phyloP scores from a whole-genome alignment of 129 eudicot genomes.

The Helichrysum umbraculigerum region DNA sequence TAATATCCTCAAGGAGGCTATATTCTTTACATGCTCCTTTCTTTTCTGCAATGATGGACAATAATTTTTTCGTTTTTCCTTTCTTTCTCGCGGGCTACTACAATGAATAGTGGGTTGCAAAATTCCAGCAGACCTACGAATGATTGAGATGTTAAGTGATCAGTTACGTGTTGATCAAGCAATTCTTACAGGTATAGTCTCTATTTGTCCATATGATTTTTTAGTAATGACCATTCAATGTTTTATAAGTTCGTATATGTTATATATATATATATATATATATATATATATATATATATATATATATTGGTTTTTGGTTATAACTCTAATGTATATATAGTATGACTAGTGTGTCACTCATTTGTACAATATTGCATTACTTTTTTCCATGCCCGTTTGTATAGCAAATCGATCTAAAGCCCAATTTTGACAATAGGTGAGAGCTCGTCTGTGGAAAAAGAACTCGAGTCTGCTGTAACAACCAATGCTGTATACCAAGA shows the following conservation, averaged over 20 bases:
- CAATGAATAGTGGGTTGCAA: constrained; percentile 79
- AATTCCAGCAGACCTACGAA: constrained; percentile 96
- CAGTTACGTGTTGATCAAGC: constrained; percentile 97
- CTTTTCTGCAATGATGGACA: constrained; percentile 6
- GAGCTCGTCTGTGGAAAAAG: constrained; percentile 96
- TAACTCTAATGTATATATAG: constrained; percentile 4
- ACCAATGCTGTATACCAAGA: constrained; percentile 95
- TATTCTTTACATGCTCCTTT: background rate
- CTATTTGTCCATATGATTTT: background rate
- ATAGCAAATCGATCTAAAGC: background rate
- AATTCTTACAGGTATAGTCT: constrained; percentile 85
- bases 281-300: constrained; percentile 1
- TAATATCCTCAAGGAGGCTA: constrained; percentile 1
- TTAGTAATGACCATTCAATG: constrained; percentile 4
- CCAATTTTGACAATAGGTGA: constrained; percentile 57
- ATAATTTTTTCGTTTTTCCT: constrained; percentile 5
- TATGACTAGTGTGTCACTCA: constrained; percentile 1
- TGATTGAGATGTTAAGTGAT: constrained; percentile 85
- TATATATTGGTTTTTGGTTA: background rate
- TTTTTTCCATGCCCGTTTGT: constrained; percentile 9
- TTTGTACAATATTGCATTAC: background rate
- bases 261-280: background rate
- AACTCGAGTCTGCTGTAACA: constrained; percentile 57
- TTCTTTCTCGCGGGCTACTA: constrained; percentile 19
- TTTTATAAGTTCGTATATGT: background rate